Base-by-base conservation (phyloP, 176 grass and related monocot species). In the Canna indica region DNA sequence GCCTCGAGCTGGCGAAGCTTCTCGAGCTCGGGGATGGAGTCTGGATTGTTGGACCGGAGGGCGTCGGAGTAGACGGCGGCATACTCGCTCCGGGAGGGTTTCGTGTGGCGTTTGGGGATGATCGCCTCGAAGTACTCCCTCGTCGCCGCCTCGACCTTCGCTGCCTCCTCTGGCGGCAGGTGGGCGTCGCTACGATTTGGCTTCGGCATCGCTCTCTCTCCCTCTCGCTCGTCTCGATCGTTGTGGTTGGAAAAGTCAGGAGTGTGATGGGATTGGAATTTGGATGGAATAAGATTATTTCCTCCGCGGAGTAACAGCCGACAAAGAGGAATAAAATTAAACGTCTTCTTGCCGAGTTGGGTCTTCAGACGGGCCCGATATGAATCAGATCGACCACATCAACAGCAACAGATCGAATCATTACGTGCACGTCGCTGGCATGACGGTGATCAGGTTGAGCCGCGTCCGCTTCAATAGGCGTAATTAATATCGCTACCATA, bases 1-100 rank as follows among this genome's bases (percentile, higher is more conserved):
- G 73, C 80, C 66, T 82, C 83, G 47, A 96, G 86, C 36, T 82
- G 64, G 0, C 74, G 83, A 32, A 96, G 70, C 81, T 75, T 87
- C 12, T 79, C 79, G 70, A 90, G 70, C 83, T 90, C 93, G 30
- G 81, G 88, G 73, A 85, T 50, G 24, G 79, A 82, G 28, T 14
- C 42, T 9, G 31, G 69, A 20, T 65, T 57, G 22, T 31, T 20
- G 28, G 31, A 73, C 2, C 5, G 2, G 3, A 20, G 28, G 12
- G 31, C 76, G 22, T 64, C 75, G 10, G 1, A n/a, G 52, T 15
- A 54, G 29, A 61, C 70, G 59, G 71, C 74, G 59, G 59, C 83
- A 44, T 85, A 85, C 9, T 91, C 88, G 83, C 92, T 96, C 35
- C 92, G 79, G 41, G 78, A 54, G 47, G 88, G 88, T 72, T 97